Percentiles rank a stretch among this genome's conserved stretches.
Evolutionary conservation across 371 early-diverging fungal genomes (phyloP).

Genomic region (Actinomortierella ambigua): DNA sequence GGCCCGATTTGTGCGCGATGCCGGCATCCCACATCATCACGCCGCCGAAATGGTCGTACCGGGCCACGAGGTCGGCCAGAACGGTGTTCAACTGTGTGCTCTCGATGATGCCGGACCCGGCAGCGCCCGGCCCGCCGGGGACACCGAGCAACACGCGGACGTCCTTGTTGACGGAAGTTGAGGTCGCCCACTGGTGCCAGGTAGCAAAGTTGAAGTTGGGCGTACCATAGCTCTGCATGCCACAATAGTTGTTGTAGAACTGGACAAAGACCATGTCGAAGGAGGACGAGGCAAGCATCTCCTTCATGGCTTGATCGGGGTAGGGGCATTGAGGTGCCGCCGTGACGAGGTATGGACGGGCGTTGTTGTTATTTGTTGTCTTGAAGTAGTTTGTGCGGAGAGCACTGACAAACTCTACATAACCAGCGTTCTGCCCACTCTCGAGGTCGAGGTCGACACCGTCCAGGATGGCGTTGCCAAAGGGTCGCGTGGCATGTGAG

Average conservation of each 20-base stretch:
- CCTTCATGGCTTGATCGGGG: constrained; percentile 61
- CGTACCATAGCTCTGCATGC: constrained; percentile 50
- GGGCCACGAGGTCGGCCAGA: constrained; percentile 42
- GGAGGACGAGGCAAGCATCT: constrained; percentile 55
- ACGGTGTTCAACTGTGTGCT: constrained; percentile 49
- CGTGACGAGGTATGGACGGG: constrained; percentile 47
- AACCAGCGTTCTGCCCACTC: constrained; percentile 60
- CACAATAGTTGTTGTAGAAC: constrained; percentile 77
- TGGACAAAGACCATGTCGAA: constrained; percentile 78
- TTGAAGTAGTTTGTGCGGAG: constrained; percentile 51
- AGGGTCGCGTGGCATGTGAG: constrained; percentile 55
- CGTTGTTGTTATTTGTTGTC: constrained; percentile 1
- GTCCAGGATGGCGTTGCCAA: constrained; percentile 67
- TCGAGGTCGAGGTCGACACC: constrained; percentile 79
- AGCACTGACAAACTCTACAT: constrained; percentile 51
- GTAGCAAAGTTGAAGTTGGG: constrained; percentile 62
- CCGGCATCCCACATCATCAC: constrained; percentile 75
- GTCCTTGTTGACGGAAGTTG: constrained; percentile 60
- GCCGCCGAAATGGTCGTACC: constrained; percentile 62
- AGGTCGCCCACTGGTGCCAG: constrained; percentile 64
- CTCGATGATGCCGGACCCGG: constrained; percentile 58
- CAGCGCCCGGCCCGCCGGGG: constrained; percentile 62
- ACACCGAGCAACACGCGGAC: constrained; percentile 65
- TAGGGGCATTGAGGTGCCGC: constrained; percentile 60
- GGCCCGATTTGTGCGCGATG: constrained; percentile 30